These are phyloP conservation scores for Blastobotrys capitulatus DNA, from an alignment of 1,139 yeast genomes.

Conservation along the genomic window DNA sequence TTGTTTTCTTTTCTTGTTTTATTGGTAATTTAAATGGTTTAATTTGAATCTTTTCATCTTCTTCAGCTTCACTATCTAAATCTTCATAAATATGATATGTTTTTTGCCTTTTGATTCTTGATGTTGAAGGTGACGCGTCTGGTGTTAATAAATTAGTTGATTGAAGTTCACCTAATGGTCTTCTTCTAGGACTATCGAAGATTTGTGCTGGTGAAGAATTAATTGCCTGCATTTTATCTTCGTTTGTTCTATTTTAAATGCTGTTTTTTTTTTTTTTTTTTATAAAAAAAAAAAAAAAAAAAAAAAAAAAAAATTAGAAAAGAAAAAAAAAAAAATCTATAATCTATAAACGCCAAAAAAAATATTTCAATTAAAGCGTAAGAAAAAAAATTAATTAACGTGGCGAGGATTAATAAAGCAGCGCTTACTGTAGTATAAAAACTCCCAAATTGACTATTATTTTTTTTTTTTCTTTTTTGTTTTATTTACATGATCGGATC, in stretches of 20 bases:
- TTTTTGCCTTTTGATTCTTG: slow-evolving; percentile 6
- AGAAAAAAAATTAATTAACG: no score
- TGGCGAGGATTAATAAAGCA: neutral
- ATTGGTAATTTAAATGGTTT: neutral
- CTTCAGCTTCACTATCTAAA: neutral
- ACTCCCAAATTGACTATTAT: no score
- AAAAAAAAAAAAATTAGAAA: neutral
- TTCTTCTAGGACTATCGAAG: slow-evolving; percentile 4
- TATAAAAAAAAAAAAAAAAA: no score
- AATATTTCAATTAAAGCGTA: no score
- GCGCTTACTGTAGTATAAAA: no score
- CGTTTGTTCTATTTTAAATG: no score
- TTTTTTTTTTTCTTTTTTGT: no score
- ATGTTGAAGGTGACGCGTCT: slow-evolving; percentile 9
- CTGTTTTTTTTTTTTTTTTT: no score
- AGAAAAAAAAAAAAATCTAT: neutral
- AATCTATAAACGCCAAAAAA: no score
- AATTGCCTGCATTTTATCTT: slow-evolving; percentile 7
- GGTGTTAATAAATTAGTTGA: slow-evolving; percentile 9
- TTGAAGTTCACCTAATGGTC: slow-evolving; percentile 5
- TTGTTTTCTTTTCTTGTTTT: neutral
- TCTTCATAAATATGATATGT: neutral
- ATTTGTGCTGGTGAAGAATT: slow-evolving; percentile 13
- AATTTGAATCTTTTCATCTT: neutral
- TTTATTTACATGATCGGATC: no score